These are phyloP conservation scores for Laguncularia racemosa DNA, from an alignment of 345 rosid genomes.

Conservation along the genomic window DNA sequence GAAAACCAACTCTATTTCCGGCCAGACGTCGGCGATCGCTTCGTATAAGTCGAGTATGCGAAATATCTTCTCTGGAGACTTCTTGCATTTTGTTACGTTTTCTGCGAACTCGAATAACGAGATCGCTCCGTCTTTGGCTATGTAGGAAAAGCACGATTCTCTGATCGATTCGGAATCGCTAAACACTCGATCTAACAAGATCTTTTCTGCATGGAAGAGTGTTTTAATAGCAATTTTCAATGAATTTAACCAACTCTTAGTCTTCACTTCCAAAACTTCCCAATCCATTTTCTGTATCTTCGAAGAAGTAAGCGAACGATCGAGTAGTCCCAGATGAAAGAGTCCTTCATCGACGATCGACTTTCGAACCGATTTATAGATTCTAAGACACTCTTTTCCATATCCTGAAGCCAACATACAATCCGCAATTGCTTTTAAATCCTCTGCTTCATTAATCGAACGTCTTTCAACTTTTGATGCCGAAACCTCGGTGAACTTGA, in stretches of 20 bases:
- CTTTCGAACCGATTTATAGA: slow-evolving; percentile 15
- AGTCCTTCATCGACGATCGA: slow-evolving; percentile 20
- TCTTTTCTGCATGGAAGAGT: slow-evolving; percentile 18
- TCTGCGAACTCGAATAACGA: slow-evolving; percentile 15
- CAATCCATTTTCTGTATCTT: slow-evolving; percentile 18
- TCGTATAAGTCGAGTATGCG: slow-evolving; percentile 16
- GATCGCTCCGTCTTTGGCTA: slow-evolving; percentile 11
- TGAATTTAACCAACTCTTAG: slow-evolving; percentile 21
- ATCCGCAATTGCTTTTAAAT: slow-evolving; percentile 19
- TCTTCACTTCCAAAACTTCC: slow-evolving; percentile 14
- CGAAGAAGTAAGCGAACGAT: slow-evolving; percentile 5
- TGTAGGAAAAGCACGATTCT: slow-evolving; percentile 13
- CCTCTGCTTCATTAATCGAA: slow-evolving; percentile 8
- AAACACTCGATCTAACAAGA: slow-evolving; percentile 20
- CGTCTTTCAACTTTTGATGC: slow-evolving; percentile 10
- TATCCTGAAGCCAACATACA: slow-evolving; percentile 26
- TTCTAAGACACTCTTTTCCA: slow-evolving; percentile 19
- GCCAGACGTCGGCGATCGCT: slow-evolving; percentile 10
- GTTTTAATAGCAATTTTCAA: slow-evolving; percentile 9
- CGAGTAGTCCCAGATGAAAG: slow-evolving; percentile 12
- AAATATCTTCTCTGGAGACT: slow-evolving; percentile 19
- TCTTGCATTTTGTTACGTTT: slow-evolving; percentile 6
- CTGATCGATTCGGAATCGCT: slow-evolving; percentile 8
- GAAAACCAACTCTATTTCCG: slow-evolving; percentile 12
- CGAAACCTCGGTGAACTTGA: neutral